Base-by-base conservation (phyloP, 1,284 basidiomycete genomes). In the Prillingera fragicola region DNA sequence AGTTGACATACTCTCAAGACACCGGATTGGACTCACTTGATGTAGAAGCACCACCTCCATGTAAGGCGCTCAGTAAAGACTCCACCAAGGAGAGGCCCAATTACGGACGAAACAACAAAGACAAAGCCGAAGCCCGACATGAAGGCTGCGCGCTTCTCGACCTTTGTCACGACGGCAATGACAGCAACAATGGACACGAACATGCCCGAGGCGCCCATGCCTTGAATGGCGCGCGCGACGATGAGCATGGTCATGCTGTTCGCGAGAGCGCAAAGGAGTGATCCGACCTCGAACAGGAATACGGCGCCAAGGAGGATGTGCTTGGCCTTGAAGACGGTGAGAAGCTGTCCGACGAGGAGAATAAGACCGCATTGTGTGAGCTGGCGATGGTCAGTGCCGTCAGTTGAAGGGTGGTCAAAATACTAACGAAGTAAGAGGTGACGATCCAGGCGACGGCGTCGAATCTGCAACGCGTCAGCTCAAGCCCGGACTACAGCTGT, bases 221-320 rank as follows among this genome's bases (percentile, higher is more conserved):
- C 66, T 48, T 68, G 66, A 23, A 78, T 59, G 0, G 76, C 76
- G 32, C 78, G 67, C 1, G 74, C 75, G 34, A 77, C 69, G 52
- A 80, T 78, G 35, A 79, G 56, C 27, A 74, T 56, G 24, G 54
- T 43, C 52, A 69, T 64, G 24, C 43, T 48, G 22, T 60, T 70
- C 0, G 77, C 67, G 12, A 75, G 72, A n/a, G 71, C 78, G 47
- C 77, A 79, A 18, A 80, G 56, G 23, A 77, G 63, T 8, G 70
- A 73, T 10, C 78, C 77, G 24, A 73, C 43, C 44, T 75, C 74
- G 46, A 75, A 76, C 42, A 70, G 63, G 48, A 72, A 53, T 41
- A 79, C 70, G 31, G 75, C 67, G 15, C 54, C 53, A 25, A 77
- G 63, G 48, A 74, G 74, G 23, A 76, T 62, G 51, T 61, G 71